These are phyloP conservation scores for Alternaria hordeiaustralica DNA, from an alignment of 2,329 filamentous ascomycete genomes.

Conservation along the genomic window DNA sequence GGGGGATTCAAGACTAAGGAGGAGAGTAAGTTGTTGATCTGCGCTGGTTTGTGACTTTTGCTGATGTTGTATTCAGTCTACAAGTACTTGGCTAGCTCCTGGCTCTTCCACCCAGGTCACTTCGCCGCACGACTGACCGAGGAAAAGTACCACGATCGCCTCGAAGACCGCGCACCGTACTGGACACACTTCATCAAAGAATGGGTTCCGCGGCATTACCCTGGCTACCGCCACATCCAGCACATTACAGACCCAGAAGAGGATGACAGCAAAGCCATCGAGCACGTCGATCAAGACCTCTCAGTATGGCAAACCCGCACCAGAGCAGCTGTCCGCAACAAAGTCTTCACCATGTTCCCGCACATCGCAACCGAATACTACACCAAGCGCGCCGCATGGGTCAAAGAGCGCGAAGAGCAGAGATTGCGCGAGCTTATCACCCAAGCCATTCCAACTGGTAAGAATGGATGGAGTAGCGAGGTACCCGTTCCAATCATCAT, in stretches of 20 bases:
- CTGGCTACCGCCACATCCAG: slow-evolving; percentile 6
- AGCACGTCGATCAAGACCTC: slow-evolving; percentile 1
- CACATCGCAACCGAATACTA: slow-evolving; percentile 23
- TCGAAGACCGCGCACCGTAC: slow-evolving; percentile 22
- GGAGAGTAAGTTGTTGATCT: slow-evolving; percentile 23
- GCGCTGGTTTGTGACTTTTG: background rate
- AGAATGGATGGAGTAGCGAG: slow-evolving; percentile 19
- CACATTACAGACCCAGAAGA: rapidly evolving
- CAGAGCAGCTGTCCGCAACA: slow-evolving; percentile 21
- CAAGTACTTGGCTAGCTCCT: slow-evolving; percentile 23
- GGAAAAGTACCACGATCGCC: slow-evolving; percentile 20
- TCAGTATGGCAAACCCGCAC: slow-evolving; percentile 26
- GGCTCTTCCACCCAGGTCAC: slow-evolving; percentile 35
- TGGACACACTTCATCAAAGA: slow-evolving; percentile 30
- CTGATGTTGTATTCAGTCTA: slow-evolving; percentile 25
- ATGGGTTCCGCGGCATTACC: slow-evolving; percentile 31
- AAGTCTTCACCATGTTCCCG: slow-evolving; percentile 33
- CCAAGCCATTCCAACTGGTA: slow-evolving; percentile 22
- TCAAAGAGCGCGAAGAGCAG: slow-evolving; percentile 27
- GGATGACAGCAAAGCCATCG: background rate
- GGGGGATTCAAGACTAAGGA: slow-evolving; percentile 22
- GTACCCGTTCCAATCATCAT: slow-evolving; percentile 15
- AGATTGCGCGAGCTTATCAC: slow-evolving; percentile 22
- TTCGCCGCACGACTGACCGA: slow-evolving; percentile 29
- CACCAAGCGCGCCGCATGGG: slow-evolving; percentile 19